A percentile compares a stretch with the other conserved stretches of the same genome.
Conservation (phyloP, 2,329 filamentous ascomycete species). For the Thielaviopsis populi region DNA sequence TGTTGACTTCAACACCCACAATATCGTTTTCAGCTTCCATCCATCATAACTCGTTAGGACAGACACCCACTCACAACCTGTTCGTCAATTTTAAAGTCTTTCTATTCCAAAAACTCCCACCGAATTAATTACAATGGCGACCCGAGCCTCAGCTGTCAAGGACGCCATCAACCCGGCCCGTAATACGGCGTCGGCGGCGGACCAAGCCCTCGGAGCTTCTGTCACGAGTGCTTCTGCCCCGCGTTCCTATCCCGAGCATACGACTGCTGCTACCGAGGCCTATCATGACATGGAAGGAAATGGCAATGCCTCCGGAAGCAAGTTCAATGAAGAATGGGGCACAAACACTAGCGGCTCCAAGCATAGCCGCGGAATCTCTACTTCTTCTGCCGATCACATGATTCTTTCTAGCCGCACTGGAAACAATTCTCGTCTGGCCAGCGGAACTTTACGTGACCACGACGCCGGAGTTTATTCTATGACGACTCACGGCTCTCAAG, state of each 20-base stretch:
- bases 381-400: conserved; percentile 15
- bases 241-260: conserved; percentile 5
- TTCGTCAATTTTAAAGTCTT: neutral
- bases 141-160: conserved; percentile 5
- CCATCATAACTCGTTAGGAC: neutral
- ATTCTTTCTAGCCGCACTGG: conserved; percentile 12
- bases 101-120: neutral
- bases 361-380: conserved; percentile 10
- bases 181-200: neutral
- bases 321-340: neutral
- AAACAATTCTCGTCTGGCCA: conserved; percentile 2
- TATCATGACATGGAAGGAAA: conserved; percentile 7
- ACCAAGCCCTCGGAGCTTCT: neutral
- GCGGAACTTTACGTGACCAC: conserved; percentile 9
- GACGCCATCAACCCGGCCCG: conserved; percentile 7
- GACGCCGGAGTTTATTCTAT: neutral
- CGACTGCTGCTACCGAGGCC: conserved; percentile 1
- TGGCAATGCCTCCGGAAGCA: conserved; percentile 1
- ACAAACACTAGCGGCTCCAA: neutral
- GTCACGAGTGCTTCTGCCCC: neutral
- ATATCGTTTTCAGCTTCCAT: neutral
- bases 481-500: neutral
- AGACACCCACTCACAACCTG: neutral
- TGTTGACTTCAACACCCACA: neutral
- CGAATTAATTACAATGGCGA: neutral